Evolutionary conservation across 805 yeast species (phyloP), one percentile per base, ranked within the genome.

Genomic region (Ogataea saltuana): DNA sequence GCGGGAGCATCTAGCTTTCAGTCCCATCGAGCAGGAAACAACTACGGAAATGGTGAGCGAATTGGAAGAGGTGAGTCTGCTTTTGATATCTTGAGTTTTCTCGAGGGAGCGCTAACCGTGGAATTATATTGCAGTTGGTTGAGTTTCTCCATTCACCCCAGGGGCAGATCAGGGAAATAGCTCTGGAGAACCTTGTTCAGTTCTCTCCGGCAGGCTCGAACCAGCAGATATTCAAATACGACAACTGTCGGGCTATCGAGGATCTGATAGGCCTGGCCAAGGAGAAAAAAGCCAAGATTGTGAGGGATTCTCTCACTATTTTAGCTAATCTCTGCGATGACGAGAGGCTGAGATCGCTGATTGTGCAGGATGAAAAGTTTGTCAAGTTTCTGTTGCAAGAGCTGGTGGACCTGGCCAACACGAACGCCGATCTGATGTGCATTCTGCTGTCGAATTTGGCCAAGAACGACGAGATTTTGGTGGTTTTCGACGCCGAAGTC

Each of bases 371-470:
- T 60, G 69, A 66, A 12, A 69, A 69, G 7, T 88, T 82, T 59
- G 46, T 74, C 48, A 69, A 66, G 50, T 76, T 57, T 55, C 57
- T 85, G 40, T 63, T 76, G 12, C 64, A 69, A 41, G 69, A 74
- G 41, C 74, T 84, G 28, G 64, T 79, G 49, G 78, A 75, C 44
- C 63, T 80, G 27, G 69, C 71, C 6, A 85, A 88, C 59, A 60
- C 75, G 20, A 80, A 81, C 61, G 86, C 95, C 4, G 97, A 89
- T 54, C 74, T 88, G 49, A 83, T 81, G 75, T 80, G 90, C 58
- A 90, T 93, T 49, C 69, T 93, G 45, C 73, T 93, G 53, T 81
- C 96, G 20, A 93, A 93, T 60, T 60, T 93, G 55, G 91, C 96
- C 16, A 88, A 90, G 56, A 80, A 80, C 51, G 88, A 85, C 54